These are phyloP conservation scores for Thozetella sp. DNA, from an alignment of 495 filamentous ascomycete species.

Conservation along the genomic window DNA sequence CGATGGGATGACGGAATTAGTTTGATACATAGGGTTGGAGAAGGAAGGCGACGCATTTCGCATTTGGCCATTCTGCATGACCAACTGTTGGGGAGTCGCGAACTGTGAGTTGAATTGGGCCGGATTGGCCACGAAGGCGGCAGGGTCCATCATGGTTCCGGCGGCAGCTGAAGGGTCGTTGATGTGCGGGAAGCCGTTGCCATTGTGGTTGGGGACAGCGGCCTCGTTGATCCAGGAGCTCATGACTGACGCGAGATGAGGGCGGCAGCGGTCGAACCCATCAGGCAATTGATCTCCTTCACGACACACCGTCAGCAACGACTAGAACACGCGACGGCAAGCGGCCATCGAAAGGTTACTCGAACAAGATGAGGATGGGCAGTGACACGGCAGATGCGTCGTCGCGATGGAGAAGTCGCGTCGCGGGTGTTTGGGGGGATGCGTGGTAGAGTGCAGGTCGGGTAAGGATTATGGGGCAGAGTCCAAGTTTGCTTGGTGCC, in stretches of 20 bases:
- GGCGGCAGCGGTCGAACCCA: conserved; percentile 39
- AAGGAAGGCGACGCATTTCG: conserved; percentile 82
- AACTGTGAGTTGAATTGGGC: conserved; percentile 32
- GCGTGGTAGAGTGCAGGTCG: conserved; percentile 16
- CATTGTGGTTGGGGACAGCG: conserved; percentile 75
- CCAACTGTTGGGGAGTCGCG: conserved; percentile 64
- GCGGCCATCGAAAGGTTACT: conserved; percentile 27
- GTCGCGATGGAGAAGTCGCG: conserved; percentile 57
- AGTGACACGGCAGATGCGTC: conserved; percentile 40
- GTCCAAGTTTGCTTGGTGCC: conserved; percentile 25
- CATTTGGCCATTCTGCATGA: conserved; percentile 82
- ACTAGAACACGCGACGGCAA: conserved; percentile 27
- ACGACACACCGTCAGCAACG: conserved; percentile 47
- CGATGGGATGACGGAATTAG: conserved; percentile 81
- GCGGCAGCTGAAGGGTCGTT: conserved; percentile 51
- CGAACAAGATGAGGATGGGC: conserved; percentile 33
- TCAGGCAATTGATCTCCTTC: conserved; percentile 40
- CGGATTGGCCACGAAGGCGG: conserved; percentile 51
- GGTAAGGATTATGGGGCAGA: conserved; percentile 24
- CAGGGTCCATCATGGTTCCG: conserved; percentile 56
- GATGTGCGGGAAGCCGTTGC: conserved; percentile 72
- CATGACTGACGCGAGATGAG: conserved; percentile 45
- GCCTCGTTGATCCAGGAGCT: conserved; percentile 83
- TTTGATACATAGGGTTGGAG: conserved; percentile 69
- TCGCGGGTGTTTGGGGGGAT: conserved; percentile 40